phyloP scores from a whole-genome alignment of 2,329 filamentous ascomycete genomes.

The Penicillium sp. region DNA sequence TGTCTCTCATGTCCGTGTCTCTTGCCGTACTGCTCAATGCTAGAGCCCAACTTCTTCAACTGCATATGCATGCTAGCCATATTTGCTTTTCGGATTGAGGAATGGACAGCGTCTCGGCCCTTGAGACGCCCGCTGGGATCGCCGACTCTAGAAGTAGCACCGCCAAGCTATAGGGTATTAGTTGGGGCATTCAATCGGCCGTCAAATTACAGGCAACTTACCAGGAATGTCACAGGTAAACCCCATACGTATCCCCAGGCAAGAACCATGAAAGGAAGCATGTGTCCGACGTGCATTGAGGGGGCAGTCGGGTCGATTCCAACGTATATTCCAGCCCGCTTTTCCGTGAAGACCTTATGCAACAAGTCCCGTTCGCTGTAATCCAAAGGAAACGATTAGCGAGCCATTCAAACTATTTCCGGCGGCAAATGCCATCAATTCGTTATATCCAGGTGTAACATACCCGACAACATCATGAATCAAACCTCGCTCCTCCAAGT shows the following conservation, averaged over 20 bases:
- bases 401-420: neutral
- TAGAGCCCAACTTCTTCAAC: slow-evolving; percentile 65
- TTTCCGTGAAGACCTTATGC: slow-evolving; percentile 46
- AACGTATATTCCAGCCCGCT: slow-evolving; percentile 48
- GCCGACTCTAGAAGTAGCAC: slow-evolving; percentile 48
- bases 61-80: slow-evolving; percentile 52
- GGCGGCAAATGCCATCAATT: neutral
- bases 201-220: slow-evolving; percentile 26
- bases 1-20: slow-evolving; percentile 65
- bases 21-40: slow-evolving; percentile 65
- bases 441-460: slow-evolving; percentile 5
- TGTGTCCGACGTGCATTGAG: slow-evolving; percentile 52
- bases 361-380: slow-evolving; percentile 45
- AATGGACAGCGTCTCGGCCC: slow-evolving; percentile 39
- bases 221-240: slow-evolving; percentile 46
- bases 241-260: slow-evolving; percentile 53
- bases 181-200: neutral
- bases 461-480: slow-evolving; percentile 51
- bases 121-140: slow-evolving; percentile 49
- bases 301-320: slow-evolving; percentile 53
- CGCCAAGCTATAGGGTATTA: slow-evolving; percentile 44
- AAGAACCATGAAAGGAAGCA: slow-evolving; percentile 53
- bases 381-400: slow-evolving; percentile 13
- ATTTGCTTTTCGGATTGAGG: slow-evolving; percentile 46
- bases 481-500: slow-evolving; percentile 49